phyloP scores from a whole-genome alignment of 2,329 filamentous ascomycete genomes.

The Mariannaea sp. region DNA sequence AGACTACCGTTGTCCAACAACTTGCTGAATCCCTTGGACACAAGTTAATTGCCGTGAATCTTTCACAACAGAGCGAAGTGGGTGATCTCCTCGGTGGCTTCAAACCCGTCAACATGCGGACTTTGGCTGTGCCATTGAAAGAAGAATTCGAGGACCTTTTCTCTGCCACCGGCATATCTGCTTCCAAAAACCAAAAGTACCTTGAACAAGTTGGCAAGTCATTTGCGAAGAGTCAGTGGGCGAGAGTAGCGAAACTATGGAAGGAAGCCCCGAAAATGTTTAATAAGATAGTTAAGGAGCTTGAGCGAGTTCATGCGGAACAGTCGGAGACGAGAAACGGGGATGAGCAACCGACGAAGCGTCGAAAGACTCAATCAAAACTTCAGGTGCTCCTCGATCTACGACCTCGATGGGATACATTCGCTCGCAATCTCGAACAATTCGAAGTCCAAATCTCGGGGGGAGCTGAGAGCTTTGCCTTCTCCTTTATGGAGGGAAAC shows the following conservation, averaged over 20 bases:
- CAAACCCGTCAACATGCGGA: constrained; percentile 92
- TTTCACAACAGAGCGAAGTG: constrained; percentile 97
- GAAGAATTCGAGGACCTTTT: constrained; percentile 95
- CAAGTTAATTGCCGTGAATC: constrained; percentile 88
- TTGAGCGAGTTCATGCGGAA: constrained; percentile 52
- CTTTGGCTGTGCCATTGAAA: constrained; percentile 83
- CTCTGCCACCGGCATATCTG: constrained; percentile 79
- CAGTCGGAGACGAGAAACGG: constrained; percentile 43
- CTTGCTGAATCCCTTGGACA: constrained; percentile 82
- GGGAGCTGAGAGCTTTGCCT: constrained; percentile 79
- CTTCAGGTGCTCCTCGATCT: constrained; percentile 65
- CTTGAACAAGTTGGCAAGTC: constrained; percentile 79
- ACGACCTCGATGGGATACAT: constrained; percentile 76
- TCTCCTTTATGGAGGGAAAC: constrained; percentile 94
- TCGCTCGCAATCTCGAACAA: constrained; percentile 73
- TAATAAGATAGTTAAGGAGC: constrained; percentile 65
- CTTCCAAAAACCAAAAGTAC: constrained; percentile 86
- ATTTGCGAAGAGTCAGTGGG: constrained; percentile 83
- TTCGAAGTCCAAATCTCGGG: constrained; percentile 80
- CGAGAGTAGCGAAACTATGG: constrained; percentile 84
- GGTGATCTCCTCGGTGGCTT: constrained; percentile 95
- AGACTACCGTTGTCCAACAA: constrained; percentile 95
- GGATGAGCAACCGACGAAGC: constrained; percentile 68
- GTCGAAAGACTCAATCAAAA: constrained; percentile 68
- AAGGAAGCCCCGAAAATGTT: constrained; percentile 89